phyloP scores from a whole-genome alignment of 2,329 filamentous ascomycete genomes.

The Thielaviopsis ethacetica region DNA sequence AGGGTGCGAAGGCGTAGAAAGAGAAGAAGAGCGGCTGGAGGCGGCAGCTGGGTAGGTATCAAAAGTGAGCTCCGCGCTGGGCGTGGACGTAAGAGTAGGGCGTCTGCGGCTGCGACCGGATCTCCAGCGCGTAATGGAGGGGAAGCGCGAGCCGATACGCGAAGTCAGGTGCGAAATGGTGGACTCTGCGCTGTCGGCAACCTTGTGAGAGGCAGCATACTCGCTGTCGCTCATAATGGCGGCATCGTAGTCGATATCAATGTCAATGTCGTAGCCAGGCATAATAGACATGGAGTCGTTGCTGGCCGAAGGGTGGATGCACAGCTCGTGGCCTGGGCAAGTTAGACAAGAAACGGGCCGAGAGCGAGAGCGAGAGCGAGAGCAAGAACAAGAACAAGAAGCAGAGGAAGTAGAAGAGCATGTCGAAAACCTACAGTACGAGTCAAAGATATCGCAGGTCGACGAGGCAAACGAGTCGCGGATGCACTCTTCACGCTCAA shows the following conservation, averaged over 20 bases:
- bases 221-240: conserved; percentile 52
- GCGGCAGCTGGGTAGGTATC: conserved; percentile 50
- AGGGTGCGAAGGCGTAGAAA: conserved; percentile 43
- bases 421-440: conserved; percentile 55
- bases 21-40: conserved; percentile 60
- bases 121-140: conserved; percentile 35
- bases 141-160: conserved; percentile 47
- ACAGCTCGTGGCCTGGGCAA: conserved; percentile 5
- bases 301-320: neutral
- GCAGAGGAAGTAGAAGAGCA: conserved; percentile 5
- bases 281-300: conserved; percentile 12
- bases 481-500: conserved; percentile 48
- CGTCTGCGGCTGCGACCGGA: conserved; percentile 19
- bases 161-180: conserved; percentile 45
- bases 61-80: conserved; percentile 68
- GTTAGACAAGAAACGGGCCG: conserved; percentile 14
- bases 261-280: conserved; percentile 25
- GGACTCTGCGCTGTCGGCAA: conserved; percentile 27
- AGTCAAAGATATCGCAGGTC: conserved; percentile 32
- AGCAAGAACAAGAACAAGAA: neutral
- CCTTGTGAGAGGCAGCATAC: conserved; percentile 5
- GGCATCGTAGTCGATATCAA: conserved; percentile 46
- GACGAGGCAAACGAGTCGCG: conserved; percentile 24
- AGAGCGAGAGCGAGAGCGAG: neutral
- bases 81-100: conserved; percentile 31